Evolutionary conservation across 257 asterid species (phyloP), one percentile per base, ranked within the genome.

Genomic region (Ehretia macrophylla): DNA sequence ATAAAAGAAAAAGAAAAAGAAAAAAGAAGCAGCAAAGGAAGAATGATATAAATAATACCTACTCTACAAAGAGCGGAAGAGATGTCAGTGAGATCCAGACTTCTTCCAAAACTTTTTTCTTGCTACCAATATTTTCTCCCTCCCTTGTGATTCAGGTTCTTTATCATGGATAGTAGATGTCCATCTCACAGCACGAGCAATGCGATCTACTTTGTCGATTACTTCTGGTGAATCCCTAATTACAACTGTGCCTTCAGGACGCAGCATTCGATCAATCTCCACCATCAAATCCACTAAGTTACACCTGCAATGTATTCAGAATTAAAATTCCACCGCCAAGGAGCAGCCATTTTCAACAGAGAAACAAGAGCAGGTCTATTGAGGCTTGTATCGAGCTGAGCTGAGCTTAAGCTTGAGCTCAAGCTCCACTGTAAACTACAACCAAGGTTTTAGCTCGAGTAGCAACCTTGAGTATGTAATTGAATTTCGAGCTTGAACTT

Each of bases 201-300:
- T 78, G 11, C 80, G 77, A 1, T 75, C 82, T 12, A 85, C 64
- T 75, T 79, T 84, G 10, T 81, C 82, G 1, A 92, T 88, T 71
- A 84, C 85, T 72, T 82, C 86, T 0, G 95, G 96, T 40, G 88
- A 80, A 54, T 84, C 99, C 65, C 96, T 83, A 56, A 92, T 51
- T 32, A 92, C 63, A 51, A 88, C 86, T 18, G 86, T 88, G 68
- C 97, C 99, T 76, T 86, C 94, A 6, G 99, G 97, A 5, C 99
- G 95, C 72, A 92, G 60, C 35, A 88, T 84, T 74, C 99, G 79
- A 60, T 92, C 99, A 0, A 92, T 88, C 78, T 92, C 99, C 72
- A 83, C 91, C 90, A 92, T 84, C 68, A 92, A 68, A 80, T 88
- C 99, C 64, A 86, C 95, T 14, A 88, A 80, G 74, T 72, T 88